These are phyloP conservation scores for Isabelozyma rhagii DNA, from an alignment of 805 yeast genomes.

Conservation along the genomic window DNA sequence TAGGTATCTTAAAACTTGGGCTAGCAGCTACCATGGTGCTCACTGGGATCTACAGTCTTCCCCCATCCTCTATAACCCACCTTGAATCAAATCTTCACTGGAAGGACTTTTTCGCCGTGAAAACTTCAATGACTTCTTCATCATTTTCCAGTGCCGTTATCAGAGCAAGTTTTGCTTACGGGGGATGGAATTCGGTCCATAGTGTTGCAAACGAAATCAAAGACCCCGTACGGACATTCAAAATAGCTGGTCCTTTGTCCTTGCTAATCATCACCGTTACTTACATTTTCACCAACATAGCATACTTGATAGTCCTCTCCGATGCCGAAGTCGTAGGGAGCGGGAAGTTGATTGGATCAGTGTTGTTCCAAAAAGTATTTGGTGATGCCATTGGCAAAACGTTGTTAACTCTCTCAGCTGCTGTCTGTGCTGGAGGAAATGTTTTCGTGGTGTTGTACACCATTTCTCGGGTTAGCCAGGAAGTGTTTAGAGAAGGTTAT, in stretches of 20 bases:
- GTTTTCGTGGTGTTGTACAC: conserved; percentile 60
- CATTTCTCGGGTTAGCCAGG: conserved; percentile 61
- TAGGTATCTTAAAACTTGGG: conserved; percentile 60
- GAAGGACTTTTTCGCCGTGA: conserved; percentile 27
- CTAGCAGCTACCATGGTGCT: conserved; percentile 52
- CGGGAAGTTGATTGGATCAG: conserved; percentile 58
- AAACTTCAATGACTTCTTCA: conserved; percentile 35
- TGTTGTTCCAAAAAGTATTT: conserved; percentile 53
- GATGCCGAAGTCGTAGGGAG: conserved; percentile 51
- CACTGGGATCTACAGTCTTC: conserved; percentile 53
- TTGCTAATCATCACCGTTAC: conserved; percentile 45
- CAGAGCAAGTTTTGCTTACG: conserved; percentile 55
- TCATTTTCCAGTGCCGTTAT: conserved; percentile 54
- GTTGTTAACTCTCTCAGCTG: conserved; percentile 54
- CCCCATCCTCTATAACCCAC: conserved; percentile 46
- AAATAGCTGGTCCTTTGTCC: conserved; percentile 59
- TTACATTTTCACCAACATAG: conserved; percentile 50
- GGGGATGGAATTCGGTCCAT: conserved; percentile 65
- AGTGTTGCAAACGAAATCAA: conserved; percentile 59
- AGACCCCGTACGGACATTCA: conserved; percentile 55
- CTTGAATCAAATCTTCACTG: conserved; percentile 40
- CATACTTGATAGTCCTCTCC: conserved; percentile 54
- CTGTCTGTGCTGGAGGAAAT: conserved; percentile 61
- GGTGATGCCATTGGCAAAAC: conserved; percentile 53
- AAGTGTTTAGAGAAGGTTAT: conserved; percentile 61